phyloP scores from a whole-genome alignment of 2,329 filamentous ascomycete species.

The Fusarium solani-melongenae region DNA sequence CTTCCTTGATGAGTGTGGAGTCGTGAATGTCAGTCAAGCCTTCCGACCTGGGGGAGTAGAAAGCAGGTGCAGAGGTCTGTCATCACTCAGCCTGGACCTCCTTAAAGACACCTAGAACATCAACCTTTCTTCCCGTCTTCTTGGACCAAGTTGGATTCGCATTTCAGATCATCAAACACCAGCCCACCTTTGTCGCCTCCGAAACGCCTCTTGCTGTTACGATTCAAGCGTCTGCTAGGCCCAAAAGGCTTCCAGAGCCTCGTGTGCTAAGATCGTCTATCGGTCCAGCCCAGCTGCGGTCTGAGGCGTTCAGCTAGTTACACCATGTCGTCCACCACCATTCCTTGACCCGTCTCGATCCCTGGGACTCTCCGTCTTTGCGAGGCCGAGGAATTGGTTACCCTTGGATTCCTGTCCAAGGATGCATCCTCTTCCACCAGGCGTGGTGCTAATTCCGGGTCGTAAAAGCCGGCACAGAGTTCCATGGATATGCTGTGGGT shows the following conservation, averaged over 20 bases:
- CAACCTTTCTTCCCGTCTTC: background rate
- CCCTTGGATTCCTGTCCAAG: background rate
- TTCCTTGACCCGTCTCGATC: conserved; percentile 30
- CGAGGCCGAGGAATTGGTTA: background rate
- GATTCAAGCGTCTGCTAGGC: conserved; percentile 16
- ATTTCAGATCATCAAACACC: background rate
- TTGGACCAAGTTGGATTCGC: background rate
- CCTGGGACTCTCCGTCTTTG: conserved; percentile 7
- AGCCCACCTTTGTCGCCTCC: background rate
- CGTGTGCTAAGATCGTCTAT: conserved; percentile 4
- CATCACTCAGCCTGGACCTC: background rate
- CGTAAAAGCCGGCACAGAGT: background rate
- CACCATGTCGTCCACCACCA: conserved; percentile 22
- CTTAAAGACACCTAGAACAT: background rate
- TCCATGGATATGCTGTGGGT: background rate
- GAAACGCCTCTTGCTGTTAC: conserved; percentile 8
- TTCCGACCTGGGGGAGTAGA: background rate
- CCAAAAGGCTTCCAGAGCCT: background rate
- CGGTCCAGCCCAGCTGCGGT: conserved; percentile 12
- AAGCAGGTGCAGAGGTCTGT: background rate
- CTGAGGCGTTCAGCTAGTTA: conserved; percentile 25
- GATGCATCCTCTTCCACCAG: background rate
- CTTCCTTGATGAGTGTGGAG: background rate
- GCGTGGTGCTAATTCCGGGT: background rate
- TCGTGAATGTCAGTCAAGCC: conserved; percentile 10